These are phyloP conservation scores for Zopfia rhizophila DNA, from an alignment of 2,329 filamentous ascomycete genomes.

Conservation along the genomic window DNA sequence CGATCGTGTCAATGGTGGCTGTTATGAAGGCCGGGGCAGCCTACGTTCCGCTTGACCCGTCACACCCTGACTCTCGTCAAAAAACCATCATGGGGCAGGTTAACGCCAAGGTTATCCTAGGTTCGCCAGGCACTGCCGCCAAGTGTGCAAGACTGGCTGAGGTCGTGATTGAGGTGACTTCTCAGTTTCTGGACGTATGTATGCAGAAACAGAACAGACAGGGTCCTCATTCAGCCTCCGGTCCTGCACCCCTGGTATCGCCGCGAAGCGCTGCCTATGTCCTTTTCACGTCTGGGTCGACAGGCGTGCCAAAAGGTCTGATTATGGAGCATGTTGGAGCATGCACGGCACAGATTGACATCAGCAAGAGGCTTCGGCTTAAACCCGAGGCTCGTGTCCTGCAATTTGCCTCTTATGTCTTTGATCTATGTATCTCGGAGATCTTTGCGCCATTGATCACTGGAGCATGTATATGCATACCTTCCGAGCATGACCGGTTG, in stretches of 20 bases:
- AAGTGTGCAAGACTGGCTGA: too few relatives aligned
- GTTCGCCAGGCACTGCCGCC: background rate
- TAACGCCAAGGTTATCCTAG: background rate
- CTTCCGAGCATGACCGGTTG: conserved; percentile 58
- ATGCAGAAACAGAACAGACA: too few relatives aligned
- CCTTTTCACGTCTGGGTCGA: conserved; percentile 65
- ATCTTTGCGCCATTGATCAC: conserved; percentile 60
- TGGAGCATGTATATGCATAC: conserved; percentile 61
- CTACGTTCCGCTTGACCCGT: conserved; percentile 7
- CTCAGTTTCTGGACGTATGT: too few relatives aligned
- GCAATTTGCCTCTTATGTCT: conserved; percentile 15
- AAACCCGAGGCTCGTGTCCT: too few relatives aligned
- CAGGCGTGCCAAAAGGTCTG: conserved; percentile 15
- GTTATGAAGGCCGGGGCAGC: conserved; percentile 1
- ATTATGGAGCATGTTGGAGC: too few relatives aligned
- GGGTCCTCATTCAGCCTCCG: too few relatives aligned
- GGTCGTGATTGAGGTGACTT: too few relatives aligned
- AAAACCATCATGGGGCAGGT: conserved; percentile 48
- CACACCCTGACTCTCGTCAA: conserved; percentile 27
- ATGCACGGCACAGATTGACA: too few relatives aligned
- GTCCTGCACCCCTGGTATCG: too few relatives aligned
- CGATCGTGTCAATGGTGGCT: conserved; percentile 39
- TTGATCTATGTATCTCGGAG: too few relatives aligned
- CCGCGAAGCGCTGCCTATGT: too few relatives aligned
- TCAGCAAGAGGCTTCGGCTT: too few relatives aligned